Base-by-base conservation (phyloP, 179 eudicot genomes). In the Spergularia azorica region DNA sequence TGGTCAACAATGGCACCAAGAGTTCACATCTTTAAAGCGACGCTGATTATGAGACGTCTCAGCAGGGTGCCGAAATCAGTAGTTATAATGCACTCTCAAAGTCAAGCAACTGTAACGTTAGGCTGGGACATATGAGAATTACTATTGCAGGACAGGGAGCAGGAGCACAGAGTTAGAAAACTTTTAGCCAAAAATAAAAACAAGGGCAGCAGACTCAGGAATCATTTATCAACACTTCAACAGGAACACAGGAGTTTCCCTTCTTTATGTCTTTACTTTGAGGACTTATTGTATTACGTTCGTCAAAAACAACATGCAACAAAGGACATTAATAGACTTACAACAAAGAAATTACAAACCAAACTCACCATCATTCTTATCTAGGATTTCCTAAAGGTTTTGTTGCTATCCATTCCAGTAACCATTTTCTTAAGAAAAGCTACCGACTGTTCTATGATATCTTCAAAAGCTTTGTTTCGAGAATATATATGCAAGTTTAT, bases 181-280 rank as follows among this genome's bases (percentile, higher is more conserved):
- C 56, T 67, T 43, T 20, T 41, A 10, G 17, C 54, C 43, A 32
- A 5, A 46, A 17, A 13, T 13, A 43, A 66, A 66, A 6, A 41
- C 52, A 54, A 67, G 71, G 55, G 36, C 56, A 17, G 71, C 14
- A 15, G 43, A 9, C 67, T 32, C 67, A 12, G 67, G 67, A 38
- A 43, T 10, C 26, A 15, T 36, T 38, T n/a, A 63, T 46, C 26
- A 67, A 21, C 21, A 21, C 21, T 21, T 21, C 21, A 21, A n/a
- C 54, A 67, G 71, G 55, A 17, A 18, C n/a, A 43, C 14, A 43
- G 71, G 26, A 46, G 71, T 43, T 67, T 26, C 12, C 54, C 20
- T 9, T 39, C 26, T 43, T 16, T 39, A 41, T n/a, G 54, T 39
- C 54, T 17, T 21, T 66, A 39, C n/a, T 43, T 4, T 1, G 70